phyloP scores from a whole-genome alignment of 208 protist species.

The Tritrichomonas musculus region DNA sequence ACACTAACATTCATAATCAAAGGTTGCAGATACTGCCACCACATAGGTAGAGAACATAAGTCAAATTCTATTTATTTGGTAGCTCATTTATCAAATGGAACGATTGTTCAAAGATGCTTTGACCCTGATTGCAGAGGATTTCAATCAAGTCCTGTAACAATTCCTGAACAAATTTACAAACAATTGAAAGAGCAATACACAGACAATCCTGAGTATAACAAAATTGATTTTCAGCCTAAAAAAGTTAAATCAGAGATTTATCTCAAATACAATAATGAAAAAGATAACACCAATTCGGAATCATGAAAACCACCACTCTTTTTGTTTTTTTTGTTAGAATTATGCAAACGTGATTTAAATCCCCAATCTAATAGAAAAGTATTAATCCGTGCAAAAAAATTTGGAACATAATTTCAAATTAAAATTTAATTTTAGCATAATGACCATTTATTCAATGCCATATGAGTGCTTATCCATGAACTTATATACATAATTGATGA shows the following conservation, averaged over 20 bases:
- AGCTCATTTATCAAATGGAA: background rate
- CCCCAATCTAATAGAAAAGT: no score
- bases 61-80: background rate
- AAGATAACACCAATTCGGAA: no score
- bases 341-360: no score
- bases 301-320: no score
- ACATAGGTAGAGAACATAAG: background rate
- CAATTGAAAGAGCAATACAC: background rate
- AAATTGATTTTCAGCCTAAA: background rate
- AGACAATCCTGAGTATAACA: background rate
- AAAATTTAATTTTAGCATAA: no score
- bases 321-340: no score
- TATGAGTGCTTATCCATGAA: no score
- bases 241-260: background rate
- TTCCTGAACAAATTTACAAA: background rate
- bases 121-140: constrained; percentile 1
- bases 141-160: background rate
- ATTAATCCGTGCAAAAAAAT: no score
- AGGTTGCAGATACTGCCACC: background rate
- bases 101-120: background rate
- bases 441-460: no score
- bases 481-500: no score
- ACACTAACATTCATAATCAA: background rate
- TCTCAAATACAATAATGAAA: no score
- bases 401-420: no score